Evolutionary conservation across 1,284 basidiomycete species (phyloP), one percentile per base, ranked within the genome.

Genomic region (Earliella scabrosa): DNA sequence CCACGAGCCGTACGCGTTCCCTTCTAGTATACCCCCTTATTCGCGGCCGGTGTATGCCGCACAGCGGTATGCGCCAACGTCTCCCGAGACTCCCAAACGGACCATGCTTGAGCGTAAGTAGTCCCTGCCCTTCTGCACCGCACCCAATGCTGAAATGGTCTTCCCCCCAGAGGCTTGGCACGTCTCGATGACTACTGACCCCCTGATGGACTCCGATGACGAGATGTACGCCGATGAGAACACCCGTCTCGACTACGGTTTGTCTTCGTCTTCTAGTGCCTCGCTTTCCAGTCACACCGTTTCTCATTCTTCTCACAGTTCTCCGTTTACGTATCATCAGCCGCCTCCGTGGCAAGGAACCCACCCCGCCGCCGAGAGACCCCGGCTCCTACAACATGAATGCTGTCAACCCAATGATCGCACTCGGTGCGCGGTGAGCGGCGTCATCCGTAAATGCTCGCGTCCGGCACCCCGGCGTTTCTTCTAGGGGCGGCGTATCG

Each of bases 241-340:
- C 58, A 74, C 77, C 20, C 78, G 81, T 36, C 68, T 75, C 38
- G 85, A 86, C 63, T 85, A 85, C 60, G 67, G 85, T 85, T 52
- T 52, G 80, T 70, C 13, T 21, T 39, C 31, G 16, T 45, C 35
- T 36, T 48, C 41, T 46, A 54, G 35, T 43, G 35, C 35, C 47
- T 43, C 41, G 49, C n/a, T 56, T 29, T 21, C 26, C 36, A 41
- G 35, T 56, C 53, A 50, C 31, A 16, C 50, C 32, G 35, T 36
- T 38, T 32, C 20, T 46, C 35, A 48, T 35, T 39, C n/a, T 52
- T 38, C 39, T 27, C 51, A 43, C 56, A 86, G 85, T 74, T 35
- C 79, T 81, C 58, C 81, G 86, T 45, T 74, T 88, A 61, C 75
- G 79, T 50, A 78, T 88, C 40, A 80, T 88, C 63, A 78, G 77